Conservation (phyloP, 345 rosid genomes). For the Angophora floribunda region DNA sequence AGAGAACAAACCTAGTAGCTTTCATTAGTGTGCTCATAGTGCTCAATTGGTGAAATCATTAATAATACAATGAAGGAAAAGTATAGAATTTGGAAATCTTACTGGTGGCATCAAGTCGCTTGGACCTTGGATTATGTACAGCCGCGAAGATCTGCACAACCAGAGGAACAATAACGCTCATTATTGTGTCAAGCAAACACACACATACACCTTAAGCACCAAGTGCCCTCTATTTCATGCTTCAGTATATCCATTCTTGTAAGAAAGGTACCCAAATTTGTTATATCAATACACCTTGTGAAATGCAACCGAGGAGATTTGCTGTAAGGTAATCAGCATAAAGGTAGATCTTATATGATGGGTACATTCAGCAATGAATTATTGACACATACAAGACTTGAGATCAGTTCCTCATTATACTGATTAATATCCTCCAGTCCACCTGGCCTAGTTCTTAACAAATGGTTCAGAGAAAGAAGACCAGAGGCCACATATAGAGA, state of each 20-base stretch:
- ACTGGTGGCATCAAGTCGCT: constrained; percentile 81
- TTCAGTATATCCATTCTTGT: neutral
- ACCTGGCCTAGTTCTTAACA: neutral
- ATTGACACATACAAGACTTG: neutral
- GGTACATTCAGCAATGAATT: neutral
- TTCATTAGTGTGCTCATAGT: neutral
- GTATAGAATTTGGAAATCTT: constrained; percentile 6
- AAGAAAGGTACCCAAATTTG: neutral
- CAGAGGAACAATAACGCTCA: neutral
- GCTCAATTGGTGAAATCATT: neutral
- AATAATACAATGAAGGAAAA: neutral
- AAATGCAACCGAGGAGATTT: neutral
- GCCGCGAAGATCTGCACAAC: constrained; percentile 49
- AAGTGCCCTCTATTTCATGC: neutral
- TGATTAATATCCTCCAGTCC: neutral
- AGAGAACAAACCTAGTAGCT: neutral
- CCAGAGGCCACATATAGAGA: neutral
- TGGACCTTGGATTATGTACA: constrained; percentile 95
- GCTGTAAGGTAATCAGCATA: neutral
- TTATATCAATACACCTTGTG: neutral
- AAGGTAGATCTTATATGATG: neutral
- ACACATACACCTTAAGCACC: neutral
- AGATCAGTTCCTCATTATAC: neutral
- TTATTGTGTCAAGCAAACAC: neutral
- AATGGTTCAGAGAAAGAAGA: neutral